These are phyloP conservation scores for Fraxinus paxiana DNA, from an alignment of 305 asterid genomes.

Conservation along the genomic window DNA sequence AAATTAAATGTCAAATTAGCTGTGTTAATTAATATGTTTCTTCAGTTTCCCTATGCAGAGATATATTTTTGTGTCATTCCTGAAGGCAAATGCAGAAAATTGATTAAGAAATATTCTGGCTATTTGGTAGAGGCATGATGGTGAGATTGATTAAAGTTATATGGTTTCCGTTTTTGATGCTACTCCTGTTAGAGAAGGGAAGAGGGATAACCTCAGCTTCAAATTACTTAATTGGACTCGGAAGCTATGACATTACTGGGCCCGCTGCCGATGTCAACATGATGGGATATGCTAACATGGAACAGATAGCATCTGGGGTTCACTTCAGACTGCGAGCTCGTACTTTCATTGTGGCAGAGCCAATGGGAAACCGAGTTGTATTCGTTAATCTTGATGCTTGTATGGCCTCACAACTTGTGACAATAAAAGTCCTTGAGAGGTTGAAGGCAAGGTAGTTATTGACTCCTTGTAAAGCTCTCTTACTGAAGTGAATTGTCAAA, in stretches of 20 bases:
- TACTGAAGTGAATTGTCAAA: slow-evolving; percentile 7
- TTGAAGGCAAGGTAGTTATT: slow-evolving; percentile 71
- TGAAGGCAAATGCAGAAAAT: slow-evolving; percentile 28
- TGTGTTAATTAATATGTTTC: neutral
- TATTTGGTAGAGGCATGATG: slow-evolving; percentile 29
- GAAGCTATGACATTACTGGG: slow-evolving; percentile 95
- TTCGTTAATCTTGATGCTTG: slow-evolving; percentile 98
- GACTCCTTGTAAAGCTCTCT: neutral
- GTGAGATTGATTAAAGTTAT: slow-evolving; percentile 32
- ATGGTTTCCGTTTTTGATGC: slow-evolving; percentile 44
- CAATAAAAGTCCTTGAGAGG: slow-evolving; percentile 81
- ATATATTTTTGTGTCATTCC: slow-evolving; percentile 6
- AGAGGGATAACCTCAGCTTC: slow-evolving; percentile 47
- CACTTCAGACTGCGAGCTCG: slow-evolving; percentile 95
- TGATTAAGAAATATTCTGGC: slow-evolving; percentile 18
- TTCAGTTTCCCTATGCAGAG: neutral
- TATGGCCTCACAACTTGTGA: slow-evolving; percentile 91
- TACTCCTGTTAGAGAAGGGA: slow-evolving; percentile 44
- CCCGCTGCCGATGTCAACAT: slow-evolving; percentile 99
- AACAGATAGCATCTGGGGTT: slow-evolving; percentile 77
- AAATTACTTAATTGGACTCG: slow-evolving; percentile 74
- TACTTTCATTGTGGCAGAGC: slow-evolving; percentile 78
- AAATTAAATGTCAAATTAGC: neutral
- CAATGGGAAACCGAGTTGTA: slow-evolving; percentile 57
- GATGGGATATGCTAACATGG: slow-evolving; percentile 94